Conservation (phyloP, 805 yeast genomes). For the Candida orba region DNA sequence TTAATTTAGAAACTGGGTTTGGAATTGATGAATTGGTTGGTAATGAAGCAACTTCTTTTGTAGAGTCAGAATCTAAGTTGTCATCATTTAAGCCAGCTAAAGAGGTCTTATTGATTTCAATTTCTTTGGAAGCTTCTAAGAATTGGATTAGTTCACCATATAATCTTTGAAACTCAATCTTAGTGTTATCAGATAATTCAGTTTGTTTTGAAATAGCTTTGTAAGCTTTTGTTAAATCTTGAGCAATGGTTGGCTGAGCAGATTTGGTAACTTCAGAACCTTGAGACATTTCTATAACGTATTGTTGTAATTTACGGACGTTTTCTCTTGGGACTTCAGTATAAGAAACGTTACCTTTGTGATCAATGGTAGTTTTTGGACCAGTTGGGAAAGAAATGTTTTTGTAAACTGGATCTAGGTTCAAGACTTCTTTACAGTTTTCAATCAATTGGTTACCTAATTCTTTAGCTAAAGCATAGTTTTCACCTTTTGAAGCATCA, state of each 20-base stretch:
- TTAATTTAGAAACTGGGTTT: slow-evolving; percentile 65
- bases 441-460: slow-evolving; percentile 92
- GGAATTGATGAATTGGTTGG: slow-evolving; percentile 62
- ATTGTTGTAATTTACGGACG: slow-evolving; percentile 91
- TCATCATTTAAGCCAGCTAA: slow-evolving; percentile 45
- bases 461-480: slow-evolving; percentile 82
- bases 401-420: slow-evolving; percentile 85
- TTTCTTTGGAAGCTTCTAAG: slow-evolving; percentile 63
- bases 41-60: slow-evolving; percentile 82
- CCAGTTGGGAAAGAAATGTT: slow-evolving; percentile 93
- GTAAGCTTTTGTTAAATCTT: slow-evolving; percentile 78
- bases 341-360: slow-evolving; percentile 81
- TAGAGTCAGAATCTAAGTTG: slow-evolving; percentile 42
- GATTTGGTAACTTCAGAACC: slow-evolving; percentile 80
- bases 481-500: slow-evolving; percentile 74
- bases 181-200: slow-evolving; percentile 49
- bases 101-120: slow-evolving; percentile 58
- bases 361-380: slow-evolving; percentile 83
- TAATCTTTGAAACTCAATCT: slow-evolving; percentile 62
- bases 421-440: slow-evolving; percentile 83
- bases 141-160: slow-evolving; percentile 64
- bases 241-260: slow-evolving; percentile 70
- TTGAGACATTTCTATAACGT: slow-evolving; percentile 92
- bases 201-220: slow-evolving; percentile 75
- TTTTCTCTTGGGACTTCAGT: slow-evolving; percentile 82